These are phyloP conservation scores for Marasmius fiardii DNA, from an alignment of 1,284 basidiomycete species.

Conservation along the genomic window DNA sequence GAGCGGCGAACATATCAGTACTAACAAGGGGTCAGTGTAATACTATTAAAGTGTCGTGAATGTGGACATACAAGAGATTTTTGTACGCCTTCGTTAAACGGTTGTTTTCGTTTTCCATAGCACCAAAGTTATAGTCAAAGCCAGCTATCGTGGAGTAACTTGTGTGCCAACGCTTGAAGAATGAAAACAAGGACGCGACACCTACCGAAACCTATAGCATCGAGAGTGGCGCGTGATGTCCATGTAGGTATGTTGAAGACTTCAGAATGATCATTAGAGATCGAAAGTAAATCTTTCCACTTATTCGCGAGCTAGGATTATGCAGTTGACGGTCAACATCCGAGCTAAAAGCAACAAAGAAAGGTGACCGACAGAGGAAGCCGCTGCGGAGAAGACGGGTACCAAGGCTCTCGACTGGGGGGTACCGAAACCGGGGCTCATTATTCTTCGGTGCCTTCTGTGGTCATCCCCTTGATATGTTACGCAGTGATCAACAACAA, in stretches of 20 bases:
- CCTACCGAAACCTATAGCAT: conserved; percentile 43
- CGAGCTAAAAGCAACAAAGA: neutral
- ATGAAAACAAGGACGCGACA: neutral
- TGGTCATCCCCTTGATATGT: conserved; percentile 16
- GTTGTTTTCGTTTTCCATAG: conserved; percentile 5
- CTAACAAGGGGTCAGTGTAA: neutral
- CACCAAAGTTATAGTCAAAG: conserved; percentile 15
- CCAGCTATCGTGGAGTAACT: conserved; percentile 4
- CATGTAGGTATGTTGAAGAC: conserved; percentile 39
- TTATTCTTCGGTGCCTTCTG: conserved; percentile 17
- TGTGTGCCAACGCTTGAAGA: neutral
- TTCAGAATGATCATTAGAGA: conserved; percentile 28
- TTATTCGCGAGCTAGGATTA: conserved; percentile 1
- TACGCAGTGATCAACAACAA: neutral
- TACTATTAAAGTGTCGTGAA: neutral
- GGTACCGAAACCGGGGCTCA: conserved; percentile 17
- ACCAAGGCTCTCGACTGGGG: conserved; percentile 15
- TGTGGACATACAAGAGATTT: conserved; percentile 4
- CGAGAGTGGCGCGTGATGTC: conserved; percentile 38
- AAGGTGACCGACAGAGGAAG: neutral
- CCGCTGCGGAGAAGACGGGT: conserved; percentile 9
- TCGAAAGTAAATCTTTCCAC: conserved; percentile 7
- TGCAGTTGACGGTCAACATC: neutral
- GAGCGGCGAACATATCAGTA: conserved; percentile 6
- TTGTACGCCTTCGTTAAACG: conserved; percentile 5